Evolutionary conservation across 2,329 filamentous ascomycete species (phyloP).

Genomic region (Pochonia chlamydosporia): DNA sequence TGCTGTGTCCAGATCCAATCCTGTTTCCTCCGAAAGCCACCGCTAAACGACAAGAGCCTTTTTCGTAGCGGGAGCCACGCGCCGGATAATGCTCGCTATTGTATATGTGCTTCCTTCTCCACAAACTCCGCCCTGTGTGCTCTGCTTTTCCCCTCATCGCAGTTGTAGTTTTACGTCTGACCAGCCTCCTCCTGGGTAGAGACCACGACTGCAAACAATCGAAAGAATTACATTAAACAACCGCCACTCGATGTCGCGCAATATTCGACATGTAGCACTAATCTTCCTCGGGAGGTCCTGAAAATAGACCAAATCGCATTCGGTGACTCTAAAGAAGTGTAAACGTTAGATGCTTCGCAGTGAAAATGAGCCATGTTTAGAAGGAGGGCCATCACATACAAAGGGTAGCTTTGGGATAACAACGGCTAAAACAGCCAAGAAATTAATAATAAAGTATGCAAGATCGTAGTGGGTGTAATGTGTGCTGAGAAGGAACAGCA

Average conservation of each 20-base stretch:
- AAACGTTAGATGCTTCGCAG: constrained; percentile 16
- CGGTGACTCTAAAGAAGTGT: constrained; percentile 62
- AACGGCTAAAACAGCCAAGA: constrained; percentile 83
- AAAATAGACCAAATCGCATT: constrained; percentile 71
- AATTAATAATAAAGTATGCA: constrained; percentile 96
- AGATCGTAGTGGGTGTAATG: constrained; percentile 99
- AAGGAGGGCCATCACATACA: constrained; percentile 50
- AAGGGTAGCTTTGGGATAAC: constrained; percentile 95
- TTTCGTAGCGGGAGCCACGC: constrained; percentile 20
- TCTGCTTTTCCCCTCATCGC: constrained; percentile 7
- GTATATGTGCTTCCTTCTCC: constrained; percentile 19
- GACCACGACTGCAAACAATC: background rate
- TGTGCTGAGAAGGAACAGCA: constrained; percentile 91
- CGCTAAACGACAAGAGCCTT: constrained; percentile 21
- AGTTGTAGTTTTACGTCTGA: background rate
- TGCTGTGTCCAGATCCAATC: constrained; percentile 24
- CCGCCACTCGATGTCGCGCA: constrained; percentile 3
- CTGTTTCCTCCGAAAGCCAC: constrained; percentile 16
- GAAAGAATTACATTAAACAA: constrained; percentile 2
- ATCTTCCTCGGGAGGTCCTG: constrained; percentile 58
- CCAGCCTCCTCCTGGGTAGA: background rate
- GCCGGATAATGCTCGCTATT: constrained; percentile 29
- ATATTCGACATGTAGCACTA: constrained; percentile 7
- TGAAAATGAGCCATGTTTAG: background rate
- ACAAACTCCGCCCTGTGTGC: constrained; percentile 3